Conservation (phyloP, 1,139 yeast species). For the Suhomyces guaymorum region DNA sequence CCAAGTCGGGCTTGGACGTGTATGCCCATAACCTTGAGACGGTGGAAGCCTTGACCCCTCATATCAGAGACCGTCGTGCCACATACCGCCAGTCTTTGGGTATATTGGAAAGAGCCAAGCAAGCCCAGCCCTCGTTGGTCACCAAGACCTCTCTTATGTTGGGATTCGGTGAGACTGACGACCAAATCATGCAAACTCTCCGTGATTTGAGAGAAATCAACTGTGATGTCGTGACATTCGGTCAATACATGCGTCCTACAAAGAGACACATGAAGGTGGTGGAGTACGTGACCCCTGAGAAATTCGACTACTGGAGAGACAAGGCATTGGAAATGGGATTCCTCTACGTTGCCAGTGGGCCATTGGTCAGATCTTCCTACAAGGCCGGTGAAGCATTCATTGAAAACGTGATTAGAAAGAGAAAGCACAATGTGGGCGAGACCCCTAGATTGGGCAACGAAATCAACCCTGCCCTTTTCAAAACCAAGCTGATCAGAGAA, state of each 20-base stretch:
- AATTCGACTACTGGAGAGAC: constrained; percentile 90
- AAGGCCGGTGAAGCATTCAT: constrained; percentile 98
- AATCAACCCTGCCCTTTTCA: constrained; percentile 20
- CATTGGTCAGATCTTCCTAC: constrained; percentile 92
- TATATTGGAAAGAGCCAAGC: constrained; percentile 79
- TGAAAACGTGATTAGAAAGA: constrained; percentile 85
- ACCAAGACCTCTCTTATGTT: constrained; percentile 96
- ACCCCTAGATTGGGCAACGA: constrained; percentile 37
- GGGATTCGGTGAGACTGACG: constrained; percentile 96
- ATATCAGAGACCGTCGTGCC: constrained; percentile 94
- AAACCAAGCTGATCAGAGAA: constrained; percentile 9
- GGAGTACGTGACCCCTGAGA: constrained; percentile 92
- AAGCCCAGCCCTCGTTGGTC: constrained; percentile 68
- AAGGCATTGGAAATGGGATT: constrained; percentile 89
- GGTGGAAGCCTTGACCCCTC: constrained; percentile 92
- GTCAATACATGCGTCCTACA: constrained; percentile 99
- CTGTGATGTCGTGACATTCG: constrained; percentile 97
- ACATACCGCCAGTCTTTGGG: constrained; percentile 85
- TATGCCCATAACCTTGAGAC: constrained; percentile 98
- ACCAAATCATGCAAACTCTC: constrained; percentile 75
- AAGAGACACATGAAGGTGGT: constrained; percentile 98
- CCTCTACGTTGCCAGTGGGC: constrained; percentile 95
- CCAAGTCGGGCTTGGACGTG: constrained; percentile 87
- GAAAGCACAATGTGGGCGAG: constrained; percentile 56
- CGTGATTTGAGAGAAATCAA: constrained; percentile 69